Evolutionary conservation across 768 basidiomycete genomes (phyloP), one percentile per base, ranked within the genome.

Genomic region (Rhizopogon vinicolor): DNA sequence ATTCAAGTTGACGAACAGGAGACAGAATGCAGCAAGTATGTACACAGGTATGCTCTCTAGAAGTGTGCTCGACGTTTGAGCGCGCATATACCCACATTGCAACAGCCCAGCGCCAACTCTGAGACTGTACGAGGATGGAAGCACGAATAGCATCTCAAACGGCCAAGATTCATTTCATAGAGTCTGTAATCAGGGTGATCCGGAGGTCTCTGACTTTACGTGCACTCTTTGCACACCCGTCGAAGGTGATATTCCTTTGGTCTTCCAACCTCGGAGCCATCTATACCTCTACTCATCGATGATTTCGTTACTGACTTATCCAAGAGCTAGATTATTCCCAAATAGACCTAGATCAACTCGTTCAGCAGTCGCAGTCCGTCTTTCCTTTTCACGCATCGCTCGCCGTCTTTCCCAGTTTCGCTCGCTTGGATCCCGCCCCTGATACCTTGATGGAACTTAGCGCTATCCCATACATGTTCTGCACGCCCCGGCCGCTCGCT

Each of bases 391-490:
- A 44, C 41, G 16, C 25, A 5, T 46, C 41, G 6, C 28, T 33
- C 45, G 16, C 31, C 14, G 16, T 16, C 14, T 12, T 16, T 19
- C 48, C 57, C 7, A 22, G 31, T 14, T 52, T 12, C 31, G 35
- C 35, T 9, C 58, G 52, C 41, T 58, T 62, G 48, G 65, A 60
- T 22, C 54, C 63, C 41, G 14, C 2, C 42, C 31, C 63, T 3
- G 53, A 59, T 18, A 37, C 60, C 5, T 55, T 51, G 46, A 61
- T 53, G 29, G 65, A 67, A 25, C 65, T 69, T 44, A 71, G 69
- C 3, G 69, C 69, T 18, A 63, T 68, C 4, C 69, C 67, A 1
- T 71, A 67, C 43, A 42, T 71, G 10, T 69, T 65, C 52, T 53
- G 63, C 41, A 61, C 67, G 16, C 69, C 67, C 1, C 5, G 5